A percentile compares a stretch with the other conserved stretches of the same genome.
These are phyloP conservation scores for Sequoiadendron giganteum DNA, from an alignment of 75 land plant genomes.

Conservation along the genomic window DNA sequence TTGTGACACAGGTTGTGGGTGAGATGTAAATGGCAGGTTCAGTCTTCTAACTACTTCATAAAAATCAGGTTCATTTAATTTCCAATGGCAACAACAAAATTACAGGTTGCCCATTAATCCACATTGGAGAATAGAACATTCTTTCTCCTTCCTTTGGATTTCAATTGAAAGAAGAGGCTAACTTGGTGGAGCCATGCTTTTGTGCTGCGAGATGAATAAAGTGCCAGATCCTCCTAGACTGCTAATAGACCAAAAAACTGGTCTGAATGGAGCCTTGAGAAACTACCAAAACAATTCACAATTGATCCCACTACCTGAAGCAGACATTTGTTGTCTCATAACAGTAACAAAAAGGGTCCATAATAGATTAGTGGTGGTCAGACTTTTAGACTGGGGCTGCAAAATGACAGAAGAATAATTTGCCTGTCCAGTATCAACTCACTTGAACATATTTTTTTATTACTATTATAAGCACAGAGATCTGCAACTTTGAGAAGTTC, in stretches of 20 bases:
- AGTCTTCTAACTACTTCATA: too few relatives aligned
- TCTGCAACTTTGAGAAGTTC: background rate
- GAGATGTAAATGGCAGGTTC: too few relatives aligned
- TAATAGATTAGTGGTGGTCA: background rate
- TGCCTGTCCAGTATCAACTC: background rate
- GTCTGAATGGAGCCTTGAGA: background rate
- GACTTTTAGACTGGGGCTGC: background rate
- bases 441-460: background rate
- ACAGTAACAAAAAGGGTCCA: background rate
- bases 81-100: too few relatives aligned
- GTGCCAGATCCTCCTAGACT: too few relatives aligned
- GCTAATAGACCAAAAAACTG: background rate
- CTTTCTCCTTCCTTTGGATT: too few relatives aligned
- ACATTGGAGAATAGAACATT: too few relatives aligned
- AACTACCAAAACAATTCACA: background rate
- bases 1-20: too few relatives aligned
- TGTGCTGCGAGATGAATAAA: too few relatives aligned
- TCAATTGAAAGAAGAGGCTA: too few relatives aligned
- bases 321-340: background rate
- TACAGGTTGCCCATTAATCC: too few relatives aligned
- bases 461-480: background rate
- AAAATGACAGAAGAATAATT: background rate
- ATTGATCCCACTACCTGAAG: background rate
- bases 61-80: too few relatives aligned
- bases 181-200: too few relatives aligned